phyloP scores from a whole-genome alignment of 2,329 filamentous ascomycete genomes.

The Corynespora cassiicola region DNA sequence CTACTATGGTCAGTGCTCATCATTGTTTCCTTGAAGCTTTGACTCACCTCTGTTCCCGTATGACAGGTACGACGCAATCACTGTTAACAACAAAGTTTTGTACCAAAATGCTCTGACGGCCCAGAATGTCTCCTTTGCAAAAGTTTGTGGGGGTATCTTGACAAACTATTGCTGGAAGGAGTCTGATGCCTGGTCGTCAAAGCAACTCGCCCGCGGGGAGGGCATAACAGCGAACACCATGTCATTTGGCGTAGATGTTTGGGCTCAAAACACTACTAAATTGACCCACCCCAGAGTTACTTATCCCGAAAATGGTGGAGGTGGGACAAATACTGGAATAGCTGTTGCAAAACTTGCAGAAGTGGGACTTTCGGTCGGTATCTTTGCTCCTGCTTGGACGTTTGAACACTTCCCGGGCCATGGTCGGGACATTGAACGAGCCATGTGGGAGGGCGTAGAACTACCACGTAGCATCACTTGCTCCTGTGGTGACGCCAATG shows the following conservation, averaged over 20 bases:
- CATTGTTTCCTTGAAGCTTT: no score
- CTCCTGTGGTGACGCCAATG: constrained; percentile 34
- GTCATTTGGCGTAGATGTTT: constrained; percentile 54
- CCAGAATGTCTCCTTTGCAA: constrained; percentile 47
- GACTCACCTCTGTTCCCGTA: not conserved
- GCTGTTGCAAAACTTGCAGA: constrained; percentile 47
- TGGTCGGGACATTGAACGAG: constrained; percentile 32
- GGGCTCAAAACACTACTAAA: constrained; percentile 49
- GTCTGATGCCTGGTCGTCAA: constrained; percentile 27
- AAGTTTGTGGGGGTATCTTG: constrained; percentile 47
- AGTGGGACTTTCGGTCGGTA: constrained; percentile 44
- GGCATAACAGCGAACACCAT: constrained; percentile 34
- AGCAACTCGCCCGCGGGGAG: constrained; percentile 28
- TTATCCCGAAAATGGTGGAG: constrained; percentile 46
- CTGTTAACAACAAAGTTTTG: constrained; percentile 47
- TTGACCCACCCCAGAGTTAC: constrained; percentile 40
- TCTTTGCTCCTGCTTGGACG: constrained; percentile 56
- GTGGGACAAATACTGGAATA: constrained; percentile 50
- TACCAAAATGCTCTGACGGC: constrained; percentile 54
- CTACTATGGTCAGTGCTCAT: constrained; percentile 48
- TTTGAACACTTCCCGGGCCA: constrained; percentile 51
- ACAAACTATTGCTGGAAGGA: constrained; percentile 56
- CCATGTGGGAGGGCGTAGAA: constrained; percentile 43
- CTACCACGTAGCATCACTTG: constrained; percentile 37
- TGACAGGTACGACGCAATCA: constrained; percentile 55